Evolutionary conservation across 176 grass and related monocot species (phyloP), one percentile per base, ranked within the genome.

Genomic region (Eleusine coracana): DNA sequence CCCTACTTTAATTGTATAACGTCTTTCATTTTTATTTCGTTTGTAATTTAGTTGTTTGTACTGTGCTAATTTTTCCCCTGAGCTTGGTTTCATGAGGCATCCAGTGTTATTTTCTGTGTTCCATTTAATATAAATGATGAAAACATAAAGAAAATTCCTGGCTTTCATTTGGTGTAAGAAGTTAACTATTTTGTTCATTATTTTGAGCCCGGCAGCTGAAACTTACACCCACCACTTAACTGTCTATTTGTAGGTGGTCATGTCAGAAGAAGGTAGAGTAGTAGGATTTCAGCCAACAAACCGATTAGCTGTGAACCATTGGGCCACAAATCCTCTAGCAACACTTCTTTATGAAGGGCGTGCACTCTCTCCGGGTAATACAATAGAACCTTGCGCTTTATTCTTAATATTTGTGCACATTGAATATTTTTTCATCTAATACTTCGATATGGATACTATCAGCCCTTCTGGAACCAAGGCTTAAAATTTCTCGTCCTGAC

Each of bases 241-340:
- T 71, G 5, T 76, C 17, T 77, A 78, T 66, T 82, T 86, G 82
- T 80, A 98, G 96, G 92, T 98, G 68, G 90, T 93, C 46, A 63
- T 98, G 66, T 93, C 96, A 84, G 84, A 80, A 89, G 76, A 84
- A 87, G 92, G 92, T 78, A 94, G 91, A 66, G 63, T 98, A 52
- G 85, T 98, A 31, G 96, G 96, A 39, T 95, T 98, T 89, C 92
- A 95, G 84, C 95, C 95, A 73, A 98, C 88, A 23, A 98, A 66
- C 75, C 88, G 88, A 62, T 64, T 83, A 81, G 92, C 85, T 85
- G 92, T 92, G 59, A 93, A 87, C 39, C 73, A 84, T 74, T 98
- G 95, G 92, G 84, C 90, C 82, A 86, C 88, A 66, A 88, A 98
- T 84, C 95, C 92, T 13, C 74, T 98, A 77, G 71, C 88, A 16